Evolutionary conservation across 441 rosid species (phyloP).

Genomic region (Hura crepitans): DNA sequence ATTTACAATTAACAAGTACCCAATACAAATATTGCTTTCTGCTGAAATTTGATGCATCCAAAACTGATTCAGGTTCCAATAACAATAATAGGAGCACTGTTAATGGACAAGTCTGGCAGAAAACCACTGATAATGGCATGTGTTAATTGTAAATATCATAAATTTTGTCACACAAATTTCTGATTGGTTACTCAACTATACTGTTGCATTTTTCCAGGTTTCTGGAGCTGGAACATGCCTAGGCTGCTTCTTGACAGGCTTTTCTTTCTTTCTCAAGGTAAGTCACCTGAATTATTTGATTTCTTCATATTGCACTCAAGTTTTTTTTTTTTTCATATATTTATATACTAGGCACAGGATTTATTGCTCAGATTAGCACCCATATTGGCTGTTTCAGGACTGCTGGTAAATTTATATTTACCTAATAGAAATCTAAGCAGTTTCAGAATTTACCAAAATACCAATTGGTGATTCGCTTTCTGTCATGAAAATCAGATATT

Average conservation of each 20-base stretch:
- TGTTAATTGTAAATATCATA: too few relatives aligned
- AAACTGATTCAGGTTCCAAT: conserved; percentile 56
- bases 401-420: conserved; percentile 58
- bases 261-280: conserved; percentile 74
- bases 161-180: background rate
- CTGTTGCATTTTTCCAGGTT: conserved; percentile 34
- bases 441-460: background rate
- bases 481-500: conserved; percentile 48
- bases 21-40: background rate
- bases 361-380: conserved; percentile 61
- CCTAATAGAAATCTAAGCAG: too few relatives aligned
- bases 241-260: conserved; percentile 65
- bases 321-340: too few relatives aligned
- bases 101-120: conserved; percentile 82
- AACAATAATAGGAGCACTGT: conserved; percentile 64
- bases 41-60: background rate
- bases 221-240: conserved; percentile 73
- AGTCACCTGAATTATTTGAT: background rate
- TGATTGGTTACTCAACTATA: background rate
- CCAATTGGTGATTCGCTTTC: too few relatives aligned
- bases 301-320: too few relatives aligned
- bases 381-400: conserved; percentile 59
- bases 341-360: conserved; percentile 45
- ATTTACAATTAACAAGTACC: background rate
- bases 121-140: conserved; percentile 72